Evolutionary conservation across 2,329 filamentous ascomycete genomes (phyloP), one percentile per base, ranked within the genome.

Genomic region (Monilinia vaccinii-corymbosi): DNA sequence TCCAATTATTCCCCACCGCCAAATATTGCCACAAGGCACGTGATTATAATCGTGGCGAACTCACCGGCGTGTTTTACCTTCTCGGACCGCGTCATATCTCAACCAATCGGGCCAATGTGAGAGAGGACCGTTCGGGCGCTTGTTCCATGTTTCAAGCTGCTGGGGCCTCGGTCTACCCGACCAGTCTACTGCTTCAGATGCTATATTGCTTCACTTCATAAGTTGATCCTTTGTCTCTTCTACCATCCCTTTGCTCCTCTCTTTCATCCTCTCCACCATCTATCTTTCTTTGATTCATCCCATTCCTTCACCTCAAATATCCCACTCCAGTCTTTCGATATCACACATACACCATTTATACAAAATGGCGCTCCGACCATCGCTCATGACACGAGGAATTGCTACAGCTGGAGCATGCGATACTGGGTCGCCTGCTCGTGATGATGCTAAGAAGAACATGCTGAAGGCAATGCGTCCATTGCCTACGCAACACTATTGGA

Each of bases 381-480:
- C 78, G 60, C 77, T 85, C 71, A 81, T 85, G 71, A 86, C 83
- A 47, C 78, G 81, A 66, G 82, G 81, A 71, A 80, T 89, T 61
- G 84, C 86, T 36, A 76, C 78, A 61, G 79, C 86, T 61, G 81
- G 82, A 60, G 78, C 79, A 72, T 75, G 81, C 51, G 83, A 82
- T 70, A 85, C 82, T 46, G 78, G 79, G 65, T 89, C 88, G 11
- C 87, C 88, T 31, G 87, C 88, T 59, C 86, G 88, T 69, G 87
- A 89, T 73, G 85, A 87, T 74, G 88, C 88, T 60, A 91, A 91
- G 84, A 85, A 88, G 77, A 91, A 91, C 77, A 88, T 92, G 73
- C 79, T 90, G 67, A 85, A 89, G 74, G 81, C 85, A 32, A 86
- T 83, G 78, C 80, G 90, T 58, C 81, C 87, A 56, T 78, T 91